Evolutionary conservation across 164 flowering plant genomes (phyloP), one percentile per base, ranked within the genome.

Genomic region (Hamamelis virginiana): DNA sequence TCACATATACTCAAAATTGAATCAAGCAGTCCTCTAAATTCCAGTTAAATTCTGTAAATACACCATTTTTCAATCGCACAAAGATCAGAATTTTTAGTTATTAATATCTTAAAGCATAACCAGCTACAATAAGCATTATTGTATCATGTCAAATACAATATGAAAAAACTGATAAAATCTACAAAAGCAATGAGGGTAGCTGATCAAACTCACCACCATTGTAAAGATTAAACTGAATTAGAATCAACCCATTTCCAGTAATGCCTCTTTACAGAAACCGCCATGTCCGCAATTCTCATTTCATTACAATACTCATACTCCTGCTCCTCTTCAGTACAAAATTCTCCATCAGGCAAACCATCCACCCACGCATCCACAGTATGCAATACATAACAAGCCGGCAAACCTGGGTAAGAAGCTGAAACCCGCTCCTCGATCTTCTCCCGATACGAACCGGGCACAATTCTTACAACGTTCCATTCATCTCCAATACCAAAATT

Each of bases 341-440:
- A 91, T 10, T 91, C 97, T 8, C 67, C 91, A 0, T 80, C 87
- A 0, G 97, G 97, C 77, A 95, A 79, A 4, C 95, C 94, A 0
- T 91, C 91, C 61, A 95, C 91, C 77, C 62, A 67, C 2, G 89
- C 96, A 56, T 89, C 94, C 53, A 92, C 84, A 8, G 84, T 81
- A 74, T 95, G 97, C 82, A 95, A 61, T 8, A 88, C 80, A 69
- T 95, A 95, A 58, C 88, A 66, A 23, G 91, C 97, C 5, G 98
- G 97, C 83, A 95, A 77, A 6, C 99, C 99, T 14, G 99, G 99
- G 64, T 95, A 95, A 0, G 97, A 92, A 0, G 55, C 73, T 19
- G 99, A 95, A 45, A 63, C 72, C 78, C 93, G 69, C 84, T 92
- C 94, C 82, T 95, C 99, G 62, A 91, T 85, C 67, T 70, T 89